Conservation (phyloP, 2,329 filamentous ascomycete genomes). For the Pseudocercospora cruenta region DNA sequence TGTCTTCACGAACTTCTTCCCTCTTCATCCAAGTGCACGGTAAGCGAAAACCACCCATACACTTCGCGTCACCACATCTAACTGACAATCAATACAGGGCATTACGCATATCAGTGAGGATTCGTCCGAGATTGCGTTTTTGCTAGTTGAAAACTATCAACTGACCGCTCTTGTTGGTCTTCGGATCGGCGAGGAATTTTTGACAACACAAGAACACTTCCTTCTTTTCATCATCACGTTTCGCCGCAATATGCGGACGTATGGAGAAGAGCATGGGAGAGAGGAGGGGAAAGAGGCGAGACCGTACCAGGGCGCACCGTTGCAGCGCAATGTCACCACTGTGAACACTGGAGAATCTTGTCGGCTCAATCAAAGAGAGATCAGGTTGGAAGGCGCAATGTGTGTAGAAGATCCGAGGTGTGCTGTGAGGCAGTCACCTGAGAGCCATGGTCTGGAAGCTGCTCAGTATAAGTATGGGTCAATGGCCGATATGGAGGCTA, state of each 20-base stretch:
- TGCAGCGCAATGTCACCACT: background rate
- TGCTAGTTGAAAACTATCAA: slow-evolving; percentile 87
- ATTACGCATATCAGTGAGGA: slow-evolving; percentile 85
- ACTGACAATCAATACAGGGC: slow-evolving; percentile 53
- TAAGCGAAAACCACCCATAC: background rate
- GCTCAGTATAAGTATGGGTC: background rate
- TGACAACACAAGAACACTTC: slow-evolving; percentile 48
- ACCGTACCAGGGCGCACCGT: background rate
- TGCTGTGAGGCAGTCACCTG: background rate
- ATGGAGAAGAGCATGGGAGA: slow-evolving; percentile 26
- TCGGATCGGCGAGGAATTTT: slow-evolving; percentile 78
- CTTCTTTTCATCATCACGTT: slow-evolving; percentile 31
- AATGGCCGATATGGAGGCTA: background rate
- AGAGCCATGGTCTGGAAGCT: background rate
- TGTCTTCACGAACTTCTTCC: background rate
- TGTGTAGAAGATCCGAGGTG: background rate
- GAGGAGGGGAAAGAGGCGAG: background rate
- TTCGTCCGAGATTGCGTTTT: slow-evolving; percentile 85
- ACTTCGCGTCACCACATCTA: background rate
- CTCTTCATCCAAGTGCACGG: background rate
- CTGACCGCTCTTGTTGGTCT: slow-evolving; percentile 75
- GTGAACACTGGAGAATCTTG: background rate
- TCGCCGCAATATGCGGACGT: slow-evolving; percentile 10
- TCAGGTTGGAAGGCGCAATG: background rate
- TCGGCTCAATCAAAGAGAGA: background rate